Base-by-base conservation (phyloP, 106 monocot species). In the Dactylorhiza incarnata region DNA sequence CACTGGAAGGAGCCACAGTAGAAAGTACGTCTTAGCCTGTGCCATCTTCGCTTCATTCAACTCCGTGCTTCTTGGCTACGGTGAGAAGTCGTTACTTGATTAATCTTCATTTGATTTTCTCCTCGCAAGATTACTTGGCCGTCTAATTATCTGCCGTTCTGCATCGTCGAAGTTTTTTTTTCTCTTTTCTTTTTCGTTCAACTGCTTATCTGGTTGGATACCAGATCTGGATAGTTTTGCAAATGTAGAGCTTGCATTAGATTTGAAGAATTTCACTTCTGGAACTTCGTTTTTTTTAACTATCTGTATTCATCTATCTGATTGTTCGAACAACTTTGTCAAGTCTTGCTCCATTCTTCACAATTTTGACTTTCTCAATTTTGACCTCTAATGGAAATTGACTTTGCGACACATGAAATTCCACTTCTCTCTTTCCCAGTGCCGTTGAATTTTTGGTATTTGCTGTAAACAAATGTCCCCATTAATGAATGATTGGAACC, bases 41-140 rank as follows among this genome's bases (percentile, higher is more conserved):
- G 91, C 94, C 66, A 15, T 99, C 75, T 99, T 99, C 72, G 99
- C 99, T 26, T 99, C 99, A 29, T 87, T 99, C 82, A 99, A 99
- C 67, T 89, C 89, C 44, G 91, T 94, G 7, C 99, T 99, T 19
- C 99, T 99, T 78, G 99, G 99, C 24, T 99, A 99, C 51, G 99
- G 99, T 99, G 71, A 84, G 81, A 59, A 16, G 14, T 45, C 17
- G 17, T 49, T 29, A 68, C 15, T 63, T 58, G 4, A 11, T 0
- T 11, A 70, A 22, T 11, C 44, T 73, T 66, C 47, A 47, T 37
- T 2, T 37, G 49, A 23, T 45, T 50, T 71, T 24, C 49, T 8
- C 55, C 13, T 1, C 37, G 3, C 37, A 2, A 37, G 0, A 37
- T 37, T 37, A 37, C 37, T 58, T 58, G 29, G 65, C 13, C 29